phyloP scores from a whole-genome alignment of 306 rosid genomes.

The Vigna radiata region DNA sequence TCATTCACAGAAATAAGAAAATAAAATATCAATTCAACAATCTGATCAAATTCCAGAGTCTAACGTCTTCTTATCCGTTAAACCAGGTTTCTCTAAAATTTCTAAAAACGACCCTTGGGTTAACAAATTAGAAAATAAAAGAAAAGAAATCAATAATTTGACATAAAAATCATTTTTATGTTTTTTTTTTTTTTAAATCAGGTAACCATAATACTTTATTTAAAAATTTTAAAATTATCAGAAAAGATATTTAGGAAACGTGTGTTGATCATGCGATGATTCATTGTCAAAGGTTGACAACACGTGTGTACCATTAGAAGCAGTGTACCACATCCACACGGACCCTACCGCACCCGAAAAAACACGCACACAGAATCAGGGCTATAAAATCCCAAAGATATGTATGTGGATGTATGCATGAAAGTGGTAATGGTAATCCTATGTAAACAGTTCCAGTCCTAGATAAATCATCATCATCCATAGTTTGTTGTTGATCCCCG shows the following conservation, averaged over 20 bases:
- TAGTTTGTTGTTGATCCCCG: conserved; percentile 15
- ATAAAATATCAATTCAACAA: no score
- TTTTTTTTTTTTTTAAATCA: no score
- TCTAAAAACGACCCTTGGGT: no score
- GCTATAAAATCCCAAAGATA: neutral
- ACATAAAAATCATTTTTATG: no score
- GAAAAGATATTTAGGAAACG: neutral
- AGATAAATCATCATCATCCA: neutral
- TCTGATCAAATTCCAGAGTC: no score
- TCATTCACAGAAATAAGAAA: no score
- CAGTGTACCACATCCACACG: conserved; percentile 2
- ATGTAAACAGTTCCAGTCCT: neutral
- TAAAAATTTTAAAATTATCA: no score
- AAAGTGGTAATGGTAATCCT: neutral
- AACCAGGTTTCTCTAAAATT: no score
- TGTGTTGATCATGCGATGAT: neutral
- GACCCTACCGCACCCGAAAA: conserved; percentile 28
- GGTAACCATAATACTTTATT: no score
- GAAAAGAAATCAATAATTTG: no score
- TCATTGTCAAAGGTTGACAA: neutral
- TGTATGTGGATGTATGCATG: neutral
- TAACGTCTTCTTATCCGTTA: no score
- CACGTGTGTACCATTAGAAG: conserved; percentile 13
- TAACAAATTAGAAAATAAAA: no score
- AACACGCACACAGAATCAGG: neutral